Evolutionary conservation across 106 monocot species (phyloP).

Genomic region (Gastrodia elata): DNA sequence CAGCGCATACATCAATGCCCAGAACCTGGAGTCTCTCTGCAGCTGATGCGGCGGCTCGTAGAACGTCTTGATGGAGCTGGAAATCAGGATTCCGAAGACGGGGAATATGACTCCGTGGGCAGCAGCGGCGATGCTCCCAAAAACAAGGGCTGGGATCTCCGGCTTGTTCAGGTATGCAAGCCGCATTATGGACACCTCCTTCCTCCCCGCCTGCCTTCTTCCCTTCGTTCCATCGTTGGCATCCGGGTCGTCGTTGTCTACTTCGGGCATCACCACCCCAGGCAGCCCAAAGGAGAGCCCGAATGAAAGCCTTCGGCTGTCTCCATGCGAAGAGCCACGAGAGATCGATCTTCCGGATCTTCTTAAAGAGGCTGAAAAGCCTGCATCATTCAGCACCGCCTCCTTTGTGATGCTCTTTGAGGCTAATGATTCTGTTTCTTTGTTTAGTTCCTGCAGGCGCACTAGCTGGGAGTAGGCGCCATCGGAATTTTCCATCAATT

Average conservation of each 20-base stretch:
- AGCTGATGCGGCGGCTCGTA: constrained; percentile 42
- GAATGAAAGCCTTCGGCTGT: constrained; percentile 23
- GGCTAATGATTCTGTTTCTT: constrained; percentile 5
- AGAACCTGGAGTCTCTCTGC: constrained; percentile 39
- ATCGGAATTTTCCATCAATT: constrained; percentile 42
- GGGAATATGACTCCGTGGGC: constrained; percentile 44
- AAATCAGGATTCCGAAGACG: constrained; percentile 49
- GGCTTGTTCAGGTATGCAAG: constrained; percentile 59
- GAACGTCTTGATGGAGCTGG: constrained; percentile 50
- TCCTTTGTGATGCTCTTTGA: not conserved
- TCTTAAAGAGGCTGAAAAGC: not conserved
- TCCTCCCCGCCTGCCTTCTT: not conserved
- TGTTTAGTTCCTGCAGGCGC: constrained; percentile 47
- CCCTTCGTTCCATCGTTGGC: not conserved
- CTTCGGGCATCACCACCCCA: not conserved
- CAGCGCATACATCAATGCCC: constrained; percentile 43
- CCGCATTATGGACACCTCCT: constrained; percentile 34
- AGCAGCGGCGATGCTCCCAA: constrained; percentile 41
- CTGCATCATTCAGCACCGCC: constrained; percentile 2
- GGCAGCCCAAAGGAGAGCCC: constrained; percentile 18
- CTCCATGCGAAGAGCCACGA: constrained; percentile 27
- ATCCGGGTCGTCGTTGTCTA: not conserved
- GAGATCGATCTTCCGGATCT: constrained; percentile 19
- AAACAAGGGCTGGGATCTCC: constrained; percentile 37
- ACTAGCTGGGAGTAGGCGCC: constrained; percentile 73